Evolutionary conservation across 495 filamentous ascomycete genomes (phyloP), one percentile per base, ranked within the genome.

Genomic region (Lasiosphaeria hispida): DNA sequence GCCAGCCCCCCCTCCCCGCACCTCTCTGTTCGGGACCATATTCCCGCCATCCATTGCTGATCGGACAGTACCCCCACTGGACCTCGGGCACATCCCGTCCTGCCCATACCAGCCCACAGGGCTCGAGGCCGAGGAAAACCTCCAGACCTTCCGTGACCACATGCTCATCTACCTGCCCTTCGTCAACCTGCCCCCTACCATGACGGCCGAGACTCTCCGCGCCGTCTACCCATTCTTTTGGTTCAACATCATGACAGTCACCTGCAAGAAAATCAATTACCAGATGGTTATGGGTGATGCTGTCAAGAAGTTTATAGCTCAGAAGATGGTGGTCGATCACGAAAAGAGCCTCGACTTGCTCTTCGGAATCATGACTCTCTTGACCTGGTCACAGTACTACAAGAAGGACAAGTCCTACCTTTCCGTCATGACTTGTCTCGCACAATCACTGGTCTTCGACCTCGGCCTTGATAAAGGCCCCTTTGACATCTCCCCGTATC

Each of bases 261-360:
- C 63, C 2, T 69, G 61, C 57, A 62, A 55, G 40, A 37, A 59
- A 10, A 51, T 42, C 1, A 61, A 61, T 11, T 51, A 42, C 4
- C 64, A 66, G 23, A 48, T 62, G 10, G 19, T 53, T 33, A 70
- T 70, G 67, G 57, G 62, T 44, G 61, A 67, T 23, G 49, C 62
- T 0, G 63, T 80, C 77, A 51, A 75, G 72, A 62, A 68, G 63
- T 39, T 67, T 19, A 45, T 84, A 11, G 73, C 74, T 2, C 72
- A 80, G 39, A 75, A 76, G 58, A 63, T 83, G 50, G 59, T 83
- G 7, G 58, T 81, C n/a, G 73, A 80, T 9, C 56, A 69, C 30
- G 70, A 77, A n/a, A 77, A 75, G 61, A 80, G 65, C 52, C 62
- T 85, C 19, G 84, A 85, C 57, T 69, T 85, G 23, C 74, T 87